Conservation (phyloP, 305 asterid genomes). For the Solanum chacoense region DNA sequence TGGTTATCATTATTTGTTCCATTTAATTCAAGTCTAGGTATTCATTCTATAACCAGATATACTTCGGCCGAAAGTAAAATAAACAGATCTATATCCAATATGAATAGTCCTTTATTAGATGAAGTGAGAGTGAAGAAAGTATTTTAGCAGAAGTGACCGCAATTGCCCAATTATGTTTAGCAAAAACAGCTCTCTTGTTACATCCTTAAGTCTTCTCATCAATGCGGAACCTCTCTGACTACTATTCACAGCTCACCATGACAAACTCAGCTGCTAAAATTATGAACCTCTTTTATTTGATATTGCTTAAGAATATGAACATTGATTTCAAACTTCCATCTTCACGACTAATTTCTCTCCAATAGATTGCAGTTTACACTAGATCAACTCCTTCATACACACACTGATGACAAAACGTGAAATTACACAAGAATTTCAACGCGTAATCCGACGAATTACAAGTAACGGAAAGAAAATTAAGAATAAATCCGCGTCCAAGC, state of each 20-base stretch:
- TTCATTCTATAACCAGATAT: background rate
- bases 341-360: background rate
- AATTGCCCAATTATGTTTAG: background rate
- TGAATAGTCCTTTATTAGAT: background rate
- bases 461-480: background rate
- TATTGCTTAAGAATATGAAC: background rate
- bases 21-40: background rate
- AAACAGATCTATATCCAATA: background rate
- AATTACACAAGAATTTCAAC: background rate
- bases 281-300: background rate
- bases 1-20: background rate
- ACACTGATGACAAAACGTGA: background rate
- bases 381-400: background rate
- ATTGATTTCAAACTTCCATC: background rate
- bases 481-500: background rate
- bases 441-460: background rate
- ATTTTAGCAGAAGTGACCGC: background rate
- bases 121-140: background rate
- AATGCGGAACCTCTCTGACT: background rate
- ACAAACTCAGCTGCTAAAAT: background rate
- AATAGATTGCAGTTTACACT: background rate
- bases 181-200: background rate
- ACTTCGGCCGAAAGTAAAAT: background rate
- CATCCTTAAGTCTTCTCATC: background rate
- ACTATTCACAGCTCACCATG: background rate